phyloP scores from a whole-genome alignment of 2,329 filamentous ascomycete species.

The Paracoccidioides brasiliensis region DNA sequence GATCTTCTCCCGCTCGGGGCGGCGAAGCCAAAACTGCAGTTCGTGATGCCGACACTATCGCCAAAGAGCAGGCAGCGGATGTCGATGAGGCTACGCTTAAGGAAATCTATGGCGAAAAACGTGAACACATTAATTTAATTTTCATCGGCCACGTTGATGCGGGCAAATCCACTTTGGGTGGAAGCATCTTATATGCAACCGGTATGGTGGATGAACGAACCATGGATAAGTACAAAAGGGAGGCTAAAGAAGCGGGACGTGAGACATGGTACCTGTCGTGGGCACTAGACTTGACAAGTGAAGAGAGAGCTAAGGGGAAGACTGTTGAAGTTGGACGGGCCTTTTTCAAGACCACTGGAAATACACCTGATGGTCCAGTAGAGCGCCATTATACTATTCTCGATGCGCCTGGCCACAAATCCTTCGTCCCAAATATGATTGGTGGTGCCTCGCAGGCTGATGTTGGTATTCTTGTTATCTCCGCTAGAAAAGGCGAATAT shows the following conservation, averaged over 20 bases:
- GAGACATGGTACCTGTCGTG: conserved; percentile 99
- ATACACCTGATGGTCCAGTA: conserved; percentile 38
- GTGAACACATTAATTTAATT: conserved; percentile 77
- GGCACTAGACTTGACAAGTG: conserved; percentile 93
- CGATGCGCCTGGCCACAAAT: conserved; percentile 95
- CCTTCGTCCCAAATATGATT: conserved; percentile 96
- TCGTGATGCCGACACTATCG: conserved; percentile 68
- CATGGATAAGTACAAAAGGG: conserved; percentile 93
- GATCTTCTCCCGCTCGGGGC: conserved; percentile 51
- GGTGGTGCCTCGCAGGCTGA: conserved; percentile 87
- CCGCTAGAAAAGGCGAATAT: conserved; percentile 93
- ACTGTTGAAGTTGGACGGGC: conserved; percentile 94
- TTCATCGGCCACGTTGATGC: conserved; percentile 98
- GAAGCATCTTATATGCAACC: conserved; percentile 80
- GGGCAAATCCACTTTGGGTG: conserved; percentile 91
- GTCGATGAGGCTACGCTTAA: conserved; percentile 75
- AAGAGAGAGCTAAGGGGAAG: conserved; percentile 92
- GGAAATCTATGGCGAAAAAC: conserved; percentile 82
- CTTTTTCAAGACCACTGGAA: conserved; percentile 67
- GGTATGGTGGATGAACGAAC: conserved; percentile 99
- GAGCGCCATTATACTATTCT: conserved; percentile 93
- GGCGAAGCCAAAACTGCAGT: conserved; percentile 41
- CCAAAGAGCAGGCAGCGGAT: conserved; percentile 66
- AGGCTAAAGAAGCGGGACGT: conserved; percentile 89
- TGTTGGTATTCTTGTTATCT: conserved; percentile 90